These are phyloP conservation scores for Panaeolus papilionaceus DNA, from an alignment of 768 basidiomycete genomes.

Conservation along the genomic window DNA sequence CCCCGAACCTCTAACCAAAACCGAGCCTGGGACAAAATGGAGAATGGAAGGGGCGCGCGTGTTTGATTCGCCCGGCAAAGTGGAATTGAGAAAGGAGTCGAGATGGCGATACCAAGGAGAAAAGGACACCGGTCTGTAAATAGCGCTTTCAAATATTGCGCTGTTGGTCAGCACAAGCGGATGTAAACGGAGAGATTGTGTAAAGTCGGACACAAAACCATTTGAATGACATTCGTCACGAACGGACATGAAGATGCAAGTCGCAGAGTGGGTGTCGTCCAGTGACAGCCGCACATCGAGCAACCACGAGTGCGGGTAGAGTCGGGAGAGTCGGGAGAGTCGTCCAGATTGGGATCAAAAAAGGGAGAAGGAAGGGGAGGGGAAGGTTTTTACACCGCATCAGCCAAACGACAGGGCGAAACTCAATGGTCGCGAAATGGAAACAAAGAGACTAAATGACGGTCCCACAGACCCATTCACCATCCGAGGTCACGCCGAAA, in stretches of 20 bases:
- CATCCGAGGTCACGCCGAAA: neutral
- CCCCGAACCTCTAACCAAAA: neutral
- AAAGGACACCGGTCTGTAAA: neutral
- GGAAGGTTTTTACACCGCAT: conserved; percentile 1
- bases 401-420: neutral
- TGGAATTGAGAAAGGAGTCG: neutral
- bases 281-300: no score
- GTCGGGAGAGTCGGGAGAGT: conserved; percentile 5
- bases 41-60: neutral
- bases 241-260: no score
- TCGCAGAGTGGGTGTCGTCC: no score
- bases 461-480: neutral
- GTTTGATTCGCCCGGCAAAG: neutral
- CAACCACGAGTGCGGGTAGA: neutral
- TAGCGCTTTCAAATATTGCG: conserved; percentile 3
- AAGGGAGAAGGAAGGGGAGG: neutral
- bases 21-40: neutral
- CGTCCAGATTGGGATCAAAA: neutral
- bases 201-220: neutral
- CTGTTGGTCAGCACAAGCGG: neutral
- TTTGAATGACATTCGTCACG: neutral
- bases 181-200: neutral
- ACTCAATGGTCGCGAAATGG: neutral
- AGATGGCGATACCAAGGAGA: neutral
- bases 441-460: neutral